Base-by-base conservation (phyloP, 441 rosid genomes). In the Populus hybrid region DNA sequence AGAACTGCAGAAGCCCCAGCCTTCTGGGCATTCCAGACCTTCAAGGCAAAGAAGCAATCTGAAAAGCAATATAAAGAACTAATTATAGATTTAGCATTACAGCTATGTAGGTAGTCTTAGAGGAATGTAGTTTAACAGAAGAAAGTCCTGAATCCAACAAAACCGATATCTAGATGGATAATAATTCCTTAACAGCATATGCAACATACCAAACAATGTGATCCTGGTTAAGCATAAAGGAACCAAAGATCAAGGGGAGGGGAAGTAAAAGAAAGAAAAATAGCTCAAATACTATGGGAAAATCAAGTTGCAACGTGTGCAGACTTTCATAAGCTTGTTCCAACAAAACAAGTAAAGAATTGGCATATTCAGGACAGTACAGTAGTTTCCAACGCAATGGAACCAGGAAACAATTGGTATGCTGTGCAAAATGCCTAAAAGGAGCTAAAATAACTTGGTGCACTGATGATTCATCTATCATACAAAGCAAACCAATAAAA, bases 1-100 rank as follows among this genome's bases (percentile, higher is more conserved):
- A 96, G 98, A 70, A 94, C 99, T 8, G 98, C 98, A 38, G 97
- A 90, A 79, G 99, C 99, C 70, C 98, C 98, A 0, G 93, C 99
- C 84, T 90, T 91, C 85, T 96, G 99, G 71, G 95, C 98, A 85
- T 96, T 96, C 98, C 98, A 96, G 4, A 91, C 98, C 85, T 94
- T 94, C 85, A 94, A 85, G n/a, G 98, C 95, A 61, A 94, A 94
- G 87, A 90, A 91, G 81, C 98, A 94, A 88, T 90, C 98, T 94
- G 86, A 79, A 76, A 71, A 80, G 77, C 63, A 79, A 53, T 42
- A 76, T 61, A 76, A 72, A 38, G 57, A 23, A 59, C 24, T 28
- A 32, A 28, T 32, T 24, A 68, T 35, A 10, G 11, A 24, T 34
- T 50, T 78, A 40, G 69, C 24, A 73, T 9, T 18, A 68, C 7